phyloP scores from a whole-genome alignment of 306 rosid species.

The Cicer arietinum region DNA sequence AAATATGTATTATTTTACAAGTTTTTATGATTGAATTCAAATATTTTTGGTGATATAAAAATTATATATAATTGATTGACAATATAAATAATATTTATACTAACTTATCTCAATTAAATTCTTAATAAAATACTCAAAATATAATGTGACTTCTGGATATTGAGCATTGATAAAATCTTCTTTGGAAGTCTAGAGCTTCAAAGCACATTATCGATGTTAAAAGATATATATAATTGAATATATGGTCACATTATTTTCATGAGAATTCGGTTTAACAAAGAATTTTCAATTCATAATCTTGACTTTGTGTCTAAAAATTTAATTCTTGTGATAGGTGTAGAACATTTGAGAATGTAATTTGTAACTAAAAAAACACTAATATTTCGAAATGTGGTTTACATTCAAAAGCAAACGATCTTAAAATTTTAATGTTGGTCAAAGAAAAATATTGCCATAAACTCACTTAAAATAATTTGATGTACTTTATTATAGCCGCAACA shows the following conservation, averaged over 20 bases:
- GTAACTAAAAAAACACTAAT: neutral
- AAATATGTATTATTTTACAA: too few relatives aligned
- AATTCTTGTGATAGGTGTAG: neutral
- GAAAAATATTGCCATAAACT: too few relatives aligned
- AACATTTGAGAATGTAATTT: conserved; percentile 7
- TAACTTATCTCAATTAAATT: too few relatives aligned
- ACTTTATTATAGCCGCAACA: neutral
- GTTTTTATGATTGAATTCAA: too few relatives aligned
- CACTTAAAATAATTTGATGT: too few relatives aligned
- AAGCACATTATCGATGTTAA: neutral
- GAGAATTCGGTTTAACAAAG: neutral
- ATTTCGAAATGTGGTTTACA: too few relatives aligned
- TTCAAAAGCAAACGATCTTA: too few relatives aligned
- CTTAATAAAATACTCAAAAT: neutral
- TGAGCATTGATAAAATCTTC: neutral
- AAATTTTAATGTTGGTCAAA: too few relatives aligned
- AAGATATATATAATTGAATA: neutral
- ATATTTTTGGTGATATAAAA: too few relatives aligned
- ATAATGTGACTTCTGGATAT: neutral
- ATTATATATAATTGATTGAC: too few relatives aligned
- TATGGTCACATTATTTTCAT: conserved; percentile 18
- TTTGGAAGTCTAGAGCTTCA: conserved; percentile 12
- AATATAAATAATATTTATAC: too few relatives aligned
- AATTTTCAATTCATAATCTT: conserved; percentile 1
- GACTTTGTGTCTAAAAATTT: neutral